These are phyloP conservation scores for Blastosporella zonata DNA, from an alignment of 1,284 basidiomycete species.

Conservation along the genomic window DNA sequence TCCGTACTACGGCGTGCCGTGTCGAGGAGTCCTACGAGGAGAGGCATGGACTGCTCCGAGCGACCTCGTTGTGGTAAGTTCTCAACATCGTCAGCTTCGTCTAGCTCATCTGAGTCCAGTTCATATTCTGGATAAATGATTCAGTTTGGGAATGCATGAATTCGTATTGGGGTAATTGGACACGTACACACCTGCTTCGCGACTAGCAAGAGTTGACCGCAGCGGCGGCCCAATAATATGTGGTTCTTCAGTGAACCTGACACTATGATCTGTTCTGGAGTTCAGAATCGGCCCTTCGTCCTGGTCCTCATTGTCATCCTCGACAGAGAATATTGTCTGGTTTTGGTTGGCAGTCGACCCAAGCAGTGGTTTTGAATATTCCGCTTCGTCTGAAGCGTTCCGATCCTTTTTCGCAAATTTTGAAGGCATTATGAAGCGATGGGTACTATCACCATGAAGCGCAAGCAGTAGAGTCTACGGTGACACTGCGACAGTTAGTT, in stretches of 20 bases:
- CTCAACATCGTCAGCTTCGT: conserved; percentile 45
- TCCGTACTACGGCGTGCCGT: conserved; percentile 57
- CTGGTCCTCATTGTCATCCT: conserved; percentile 44
- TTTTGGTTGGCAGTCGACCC: conserved; percentile 27
- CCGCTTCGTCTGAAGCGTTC: conserved; percentile 32
- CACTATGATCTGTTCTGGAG: conserved; percentile 36
- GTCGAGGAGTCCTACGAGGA: conserved; percentile 75
- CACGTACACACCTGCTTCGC: conserved; percentile 67
- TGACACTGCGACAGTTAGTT: neutral
- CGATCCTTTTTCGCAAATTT: conserved; percentile 31
- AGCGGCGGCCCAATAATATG: conserved; percentile 65
- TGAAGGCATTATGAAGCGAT: conserved; percentile 35
- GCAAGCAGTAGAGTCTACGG: neutral
- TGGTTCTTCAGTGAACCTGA: conserved; percentile 65
- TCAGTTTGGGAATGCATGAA: conserved; percentile 4
- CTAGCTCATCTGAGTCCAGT: conserved; percentile 72
- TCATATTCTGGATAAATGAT: conserved; percentile 58
- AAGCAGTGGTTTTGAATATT: conserved; percentile 55
- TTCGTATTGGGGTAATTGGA: conserved; percentile 15
- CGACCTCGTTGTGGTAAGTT: conserved; percentile 34
- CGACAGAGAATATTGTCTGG: conserved; percentile 44
- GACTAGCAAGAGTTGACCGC: conserved; percentile 66
- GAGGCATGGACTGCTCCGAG: conserved; percentile 60
- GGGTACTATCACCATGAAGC: conserved; percentile 19
- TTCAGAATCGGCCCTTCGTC: conserved; percentile 29